Evolutionary conservation across 2,329 filamentous ascomycete genomes (phyloP).

Genomic region (Bipolaris bicolor): DNA sequence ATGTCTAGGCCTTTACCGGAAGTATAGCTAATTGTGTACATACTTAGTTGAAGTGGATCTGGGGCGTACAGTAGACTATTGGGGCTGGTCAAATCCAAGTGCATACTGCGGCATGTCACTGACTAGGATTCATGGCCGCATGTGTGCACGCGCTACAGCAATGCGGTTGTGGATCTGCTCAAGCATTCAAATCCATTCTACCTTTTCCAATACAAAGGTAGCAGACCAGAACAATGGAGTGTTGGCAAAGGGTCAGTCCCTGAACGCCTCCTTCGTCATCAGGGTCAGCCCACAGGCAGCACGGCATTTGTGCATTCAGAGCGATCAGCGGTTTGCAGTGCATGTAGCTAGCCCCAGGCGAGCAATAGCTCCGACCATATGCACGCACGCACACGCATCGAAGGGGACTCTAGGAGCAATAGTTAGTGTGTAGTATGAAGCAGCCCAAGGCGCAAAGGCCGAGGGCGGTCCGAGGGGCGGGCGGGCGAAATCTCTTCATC

Average conservation of each 20-base stretch:
- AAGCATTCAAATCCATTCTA: not conserved
- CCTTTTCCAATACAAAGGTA: not conserved
- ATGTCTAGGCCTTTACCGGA: not conserved
- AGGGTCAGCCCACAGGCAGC: conserved; percentile 10
- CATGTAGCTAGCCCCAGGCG: conserved; percentile 24
- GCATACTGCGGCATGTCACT: not conserved
- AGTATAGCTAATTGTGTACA: not conserved
- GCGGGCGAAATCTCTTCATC: conserved; percentile 15
- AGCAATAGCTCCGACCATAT: conserved; percentile 26
- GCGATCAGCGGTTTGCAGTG: conserved; percentile 23
- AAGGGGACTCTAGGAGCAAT: not conserved
- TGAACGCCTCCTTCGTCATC: conserved; percentile 38
- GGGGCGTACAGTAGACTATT: not conserved
- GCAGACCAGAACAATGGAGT: not conserved
- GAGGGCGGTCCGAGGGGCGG: conserved; percentile 28
- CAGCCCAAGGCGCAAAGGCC: conserved; percentile 11
- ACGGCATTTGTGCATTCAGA: conserved; percentile 17
- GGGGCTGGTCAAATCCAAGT: not conserved
- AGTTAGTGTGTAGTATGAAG: conserved; percentile 7
- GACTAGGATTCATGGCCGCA: not conserved
- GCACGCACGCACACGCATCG: conserved; percentile 22
- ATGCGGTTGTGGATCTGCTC: not conserved
- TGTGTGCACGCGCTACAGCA: not conserved
- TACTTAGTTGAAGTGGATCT: conserved; percentile 3
- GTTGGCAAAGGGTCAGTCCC: not conserved